Evolutionary conservation across 768 basidiomycete species (phyloP), one percentile per base, ranked within the genome.

Genomic region (Flagelloscypha sp.): DNA sequence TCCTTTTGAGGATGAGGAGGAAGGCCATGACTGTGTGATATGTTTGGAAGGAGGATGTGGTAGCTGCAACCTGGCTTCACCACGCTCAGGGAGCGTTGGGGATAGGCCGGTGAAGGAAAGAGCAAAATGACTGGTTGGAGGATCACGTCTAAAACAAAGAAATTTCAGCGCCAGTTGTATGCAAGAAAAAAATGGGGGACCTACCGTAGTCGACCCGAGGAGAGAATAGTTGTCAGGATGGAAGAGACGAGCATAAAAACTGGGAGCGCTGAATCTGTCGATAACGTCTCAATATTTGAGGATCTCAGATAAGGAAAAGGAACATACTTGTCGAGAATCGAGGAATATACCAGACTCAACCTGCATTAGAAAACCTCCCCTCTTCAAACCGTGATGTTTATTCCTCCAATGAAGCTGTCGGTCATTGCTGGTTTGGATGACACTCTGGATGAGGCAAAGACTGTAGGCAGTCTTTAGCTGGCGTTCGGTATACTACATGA

Each of bases 1-100:
- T 92, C 90, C 24, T 73, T 72, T 53, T 89, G 84, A 3, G 94
- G 94, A 46, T 95, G 90, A 4, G 93, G 95, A 5, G 94, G 85
- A 43, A 93, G 65, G 56, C 92, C 95, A 17, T 62, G 60, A 5
- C 81, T 84, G 53, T 85, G 83, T 2, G 65, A 56, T 43, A 72
- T 63, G 35, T 68, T 49, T 23, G 65, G 49, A 3, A 58, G 46
- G 34, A 75, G 55, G 30, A 63, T 63, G 46, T 50, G 37, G 47
- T 61, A 56, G 47, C 50, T 65, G n/a, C n/a, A n/a, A n/a, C n/a
- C n/a, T n/a, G n/a, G n/a, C n/a, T n/a, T n/a, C n/a, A 62, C 63
- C 1, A 74, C 75, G 31, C 79, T 80, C 39, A 97, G 72, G 2
- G 79, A 40, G 94, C 71, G 55, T 94, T 92, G 22, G 87, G 86